Evolutionary conservation across 495 filamentous ascomycete species (phyloP).

Genomic region (Penicillium roqueforti): DNA sequence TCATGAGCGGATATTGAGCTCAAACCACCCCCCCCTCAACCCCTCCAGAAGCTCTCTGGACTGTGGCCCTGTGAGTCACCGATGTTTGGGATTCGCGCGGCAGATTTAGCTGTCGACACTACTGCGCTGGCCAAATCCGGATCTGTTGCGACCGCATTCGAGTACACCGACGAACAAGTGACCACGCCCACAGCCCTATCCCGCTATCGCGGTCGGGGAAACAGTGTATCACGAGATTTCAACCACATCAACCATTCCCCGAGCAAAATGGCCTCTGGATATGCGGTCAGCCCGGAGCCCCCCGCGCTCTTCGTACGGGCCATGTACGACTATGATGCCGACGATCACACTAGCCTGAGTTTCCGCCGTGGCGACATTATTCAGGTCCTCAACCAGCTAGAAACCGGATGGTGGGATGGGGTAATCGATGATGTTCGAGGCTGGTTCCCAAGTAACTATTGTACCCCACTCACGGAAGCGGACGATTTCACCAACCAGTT

Average conservation of each 20-base stretch:
- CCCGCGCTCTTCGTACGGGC: slow-evolving; percentile 89
- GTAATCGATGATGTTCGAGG: slow-evolving; percentile 84
- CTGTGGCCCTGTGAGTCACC: slow-evolving; percentile 14
- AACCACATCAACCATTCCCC: slow-evolving; percentile 29
- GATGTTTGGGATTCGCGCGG: slow-evolving; percentile 37
- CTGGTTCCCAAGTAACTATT: slow-evolving; percentile 99
- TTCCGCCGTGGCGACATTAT: slow-evolving; percentile 95
- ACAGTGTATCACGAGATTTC: slow-evolving; percentile 30
- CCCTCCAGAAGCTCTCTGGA: slow-evolving; percentile 4
- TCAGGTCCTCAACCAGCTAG: slow-evolving; percentile 94
- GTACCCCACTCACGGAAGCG: slow-evolving; percentile 70
- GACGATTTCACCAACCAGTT: slow-evolving; percentile 53
- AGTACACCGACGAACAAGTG: slow-evolving; percentile 44
- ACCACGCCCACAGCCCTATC: slow-evolving; percentile 32
- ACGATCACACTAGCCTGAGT: slow-evolving; percentile 93
- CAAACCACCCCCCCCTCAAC: background rate
- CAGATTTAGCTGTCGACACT: slow-evolving; percentile 34
- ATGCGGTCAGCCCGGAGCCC: slow-evolving; percentile 62
- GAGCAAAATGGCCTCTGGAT: slow-evolving; percentile 42
- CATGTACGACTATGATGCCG: slow-evolving; percentile 94
- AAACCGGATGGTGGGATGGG: slow-evolving; percentile 99
- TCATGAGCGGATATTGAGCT: slow-evolving; percentile 27
- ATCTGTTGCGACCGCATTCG: slow-evolving; percentile 43
- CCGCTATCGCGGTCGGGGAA: slow-evolving; percentile 31
- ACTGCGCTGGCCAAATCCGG: slow-evolving; percentile 34